A percentile compares a stretch with the other conserved stretches of the same genome.
These are phyloP conservation scores for Nemania sp. DNA, from an alignment of 2,329 filamentous ascomycete species.

Conservation along the genomic window DNA sequence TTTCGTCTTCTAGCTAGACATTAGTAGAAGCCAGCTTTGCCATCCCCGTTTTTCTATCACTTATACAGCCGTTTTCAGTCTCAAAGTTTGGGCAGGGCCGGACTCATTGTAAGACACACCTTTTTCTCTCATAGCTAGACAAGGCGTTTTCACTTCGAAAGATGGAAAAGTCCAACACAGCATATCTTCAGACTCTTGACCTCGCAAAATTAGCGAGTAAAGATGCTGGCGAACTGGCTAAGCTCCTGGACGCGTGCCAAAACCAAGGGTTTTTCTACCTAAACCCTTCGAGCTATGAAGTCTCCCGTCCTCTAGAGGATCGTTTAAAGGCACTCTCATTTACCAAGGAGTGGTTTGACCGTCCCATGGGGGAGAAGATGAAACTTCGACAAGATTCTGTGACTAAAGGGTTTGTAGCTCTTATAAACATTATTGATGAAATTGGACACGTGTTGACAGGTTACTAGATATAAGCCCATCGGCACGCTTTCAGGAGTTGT, in stretches of 20 bases:
- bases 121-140: neutral
- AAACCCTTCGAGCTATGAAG: neutral
- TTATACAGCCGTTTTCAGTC: neutral
- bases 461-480: neutral
- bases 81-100: neutral
- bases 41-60: neutral
- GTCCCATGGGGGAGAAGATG: neutral
- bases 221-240: neutral
- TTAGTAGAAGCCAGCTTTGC: neutral
- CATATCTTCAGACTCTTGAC: neutral
- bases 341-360: conserved; percentile 5
- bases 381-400: conserved; percentile 1
- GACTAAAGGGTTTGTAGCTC: neutral
- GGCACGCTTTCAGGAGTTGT: neutral
- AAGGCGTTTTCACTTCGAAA: neutral
- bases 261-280: neutral
- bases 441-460: neutral
- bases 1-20: neutral
- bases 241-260: neutral
- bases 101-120: too few relatives aligned
- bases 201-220: neutral
- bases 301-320: neutral
- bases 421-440: neutral
- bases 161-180: neutral
- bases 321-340: neutral